Conservation (phyloP, 1,284 basidiomycete species). For the Cutaneotrichosporon arboriforme region DNA sequence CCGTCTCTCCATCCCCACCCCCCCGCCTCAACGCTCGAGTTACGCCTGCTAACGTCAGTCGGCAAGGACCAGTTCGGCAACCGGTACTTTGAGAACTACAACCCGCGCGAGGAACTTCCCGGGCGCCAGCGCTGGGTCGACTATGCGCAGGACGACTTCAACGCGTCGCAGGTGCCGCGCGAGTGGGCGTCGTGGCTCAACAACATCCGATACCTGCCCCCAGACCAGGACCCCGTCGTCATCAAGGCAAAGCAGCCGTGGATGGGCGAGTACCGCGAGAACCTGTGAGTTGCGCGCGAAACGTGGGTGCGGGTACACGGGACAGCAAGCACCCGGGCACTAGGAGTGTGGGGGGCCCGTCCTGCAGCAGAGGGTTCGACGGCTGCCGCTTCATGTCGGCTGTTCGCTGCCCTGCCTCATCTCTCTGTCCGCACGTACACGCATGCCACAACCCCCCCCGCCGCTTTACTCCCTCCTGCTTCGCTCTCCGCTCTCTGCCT, state of each 20-base stretch:
- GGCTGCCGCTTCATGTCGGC: too few relatives aligned
- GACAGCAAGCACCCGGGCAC: too few relatives aligned
- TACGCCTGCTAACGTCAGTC: slow-evolving; percentile 42
- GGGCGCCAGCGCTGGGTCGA: slow-evolving; percentile 93
- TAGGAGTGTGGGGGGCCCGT: too few relatives aligned
- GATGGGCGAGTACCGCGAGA: slow-evolving; percentile 52
- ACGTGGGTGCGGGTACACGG: background rate
- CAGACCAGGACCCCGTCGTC: slow-evolving; percentile 66
- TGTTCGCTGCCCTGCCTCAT: too few relatives aligned
- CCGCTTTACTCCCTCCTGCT: too few relatives aligned
- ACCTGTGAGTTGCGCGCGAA: slow-evolving; percentile 57
- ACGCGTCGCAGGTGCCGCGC: slow-evolving; percentile 81
- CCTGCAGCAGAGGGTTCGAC: too few relatives aligned
- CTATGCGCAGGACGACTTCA: slow-evolving; percentile 77
- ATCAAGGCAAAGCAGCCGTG: slow-evolving; percentile 66
- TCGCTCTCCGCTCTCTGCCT: too few relatives aligned
- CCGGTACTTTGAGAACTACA: slow-evolving; percentile 83
- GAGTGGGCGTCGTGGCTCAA: slow-evolving; percentile 93
- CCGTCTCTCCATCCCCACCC: too few relatives aligned
- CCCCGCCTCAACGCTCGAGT: too few relatives aligned
- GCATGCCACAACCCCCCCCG: too few relatives aligned
- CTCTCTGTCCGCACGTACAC: too few relatives aligned
- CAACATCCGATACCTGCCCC: slow-evolving; percentile 80
- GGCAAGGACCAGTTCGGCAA: slow-evolving; percentile 90
- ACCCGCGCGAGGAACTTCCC: slow-evolving; percentile 75